These are phyloP conservation scores for Aphanomyces astaci DNA, from an alignment of 352 stramenopile genomes.

Conservation along the genomic window DNA sequence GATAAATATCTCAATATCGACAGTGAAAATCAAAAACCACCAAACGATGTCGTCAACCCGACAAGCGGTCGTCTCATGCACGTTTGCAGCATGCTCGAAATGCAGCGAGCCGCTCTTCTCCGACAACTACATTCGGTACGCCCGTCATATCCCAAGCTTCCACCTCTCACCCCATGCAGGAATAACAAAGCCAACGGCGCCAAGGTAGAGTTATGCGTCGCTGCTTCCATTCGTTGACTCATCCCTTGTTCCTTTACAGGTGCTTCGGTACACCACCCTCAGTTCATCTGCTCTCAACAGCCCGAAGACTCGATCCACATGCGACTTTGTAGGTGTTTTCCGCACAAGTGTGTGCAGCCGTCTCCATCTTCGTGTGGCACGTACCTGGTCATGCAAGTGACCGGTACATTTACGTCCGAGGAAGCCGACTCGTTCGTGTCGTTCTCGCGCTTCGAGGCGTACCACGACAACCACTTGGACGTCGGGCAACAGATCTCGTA, in stretches of 20 bases:
- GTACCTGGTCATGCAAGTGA: constrained; percentile 6
- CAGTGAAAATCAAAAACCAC: no score
- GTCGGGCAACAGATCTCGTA: neutral
- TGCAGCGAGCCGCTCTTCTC: neutral
- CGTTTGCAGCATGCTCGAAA: constrained; percentile 2
- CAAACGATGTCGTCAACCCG: no score
- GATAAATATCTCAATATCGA: no score
- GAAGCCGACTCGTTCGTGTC: constrained; percentile 3
- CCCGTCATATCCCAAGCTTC: neutral
- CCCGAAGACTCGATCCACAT: neutral
- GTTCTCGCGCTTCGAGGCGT: constrained; percentile 6
- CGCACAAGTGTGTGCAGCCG: neutral
- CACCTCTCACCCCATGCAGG: neutral
- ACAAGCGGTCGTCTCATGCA: constrained; percentile 21
- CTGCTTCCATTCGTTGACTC: neutral
- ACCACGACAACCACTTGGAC: neutral
- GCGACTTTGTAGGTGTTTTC: constrained; percentile 11
- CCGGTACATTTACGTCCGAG: neutral
- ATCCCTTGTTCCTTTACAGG: neutral
- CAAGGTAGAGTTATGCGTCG: neutral
- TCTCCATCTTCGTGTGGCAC: neutral
- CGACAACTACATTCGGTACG: constrained; percentile 19
- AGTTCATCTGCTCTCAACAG: neutral
- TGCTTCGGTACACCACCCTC: neutral
- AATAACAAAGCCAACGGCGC: constrained; percentile 18